phyloP scores from a whole-genome alignment of 768 basidiomycete genomes.

The Crucibulum laeve region DNA sequence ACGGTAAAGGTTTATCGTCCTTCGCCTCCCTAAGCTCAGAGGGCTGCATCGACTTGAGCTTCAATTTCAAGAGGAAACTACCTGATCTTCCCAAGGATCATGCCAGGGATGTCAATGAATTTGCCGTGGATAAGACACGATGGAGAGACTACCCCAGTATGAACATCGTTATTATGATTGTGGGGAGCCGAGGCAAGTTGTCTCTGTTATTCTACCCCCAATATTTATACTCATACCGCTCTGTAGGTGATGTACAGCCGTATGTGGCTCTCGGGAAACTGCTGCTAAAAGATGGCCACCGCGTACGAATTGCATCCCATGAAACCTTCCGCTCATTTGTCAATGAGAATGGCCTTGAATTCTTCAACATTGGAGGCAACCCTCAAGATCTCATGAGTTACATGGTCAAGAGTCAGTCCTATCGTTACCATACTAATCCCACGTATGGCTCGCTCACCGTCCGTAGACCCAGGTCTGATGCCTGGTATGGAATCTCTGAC shows the following conservation, averaged over 20 bases:
- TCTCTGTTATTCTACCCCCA: neutral
- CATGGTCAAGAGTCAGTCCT: slow-evolving; percentile 60
- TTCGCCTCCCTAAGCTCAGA: slow-evolving; percentile 35
- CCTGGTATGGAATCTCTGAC: slow-evolving; percentile 53
- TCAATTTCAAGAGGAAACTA: slow-evolving; percentile 43
- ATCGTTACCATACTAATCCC: neutral
- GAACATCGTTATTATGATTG: slow-evolving; percentile 64
- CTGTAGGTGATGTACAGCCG: slow-evolving; percentile 61
- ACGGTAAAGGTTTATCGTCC: slow-evolving; percentile 39
- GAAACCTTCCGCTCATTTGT: slow-evolving; percentile 56
- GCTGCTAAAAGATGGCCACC: slow-evolving; percentile 46
- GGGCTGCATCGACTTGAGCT: slow-evolving; percentile 41
- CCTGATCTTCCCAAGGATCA: slow-evolving; percentile 48
- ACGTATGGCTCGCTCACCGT: slow-evolving; percentile 5
- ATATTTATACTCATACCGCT: neutral
- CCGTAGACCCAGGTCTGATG: slow-evolving; percentile 56
- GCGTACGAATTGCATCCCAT: slow-evolving; percentile 60
- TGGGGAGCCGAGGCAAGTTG: slow-evolving; percentile 54
- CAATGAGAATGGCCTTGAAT: slow-evolving; percentile 45
- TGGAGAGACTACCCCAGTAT: slow-evolving; percentile 36
- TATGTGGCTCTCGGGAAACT: slow-evolving; percentile 54
- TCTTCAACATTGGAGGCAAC: slow-evolving; percentile 58
- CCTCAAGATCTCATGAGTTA: slow-evolving; percentile 67
- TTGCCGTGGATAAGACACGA: slow-evolving; percentile 35
- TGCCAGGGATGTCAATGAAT: slow-evolving; percentile 43